These are phyloP conservation scores for Wickerhamomyces rabaulensis DNA, from an alignment of 805 yeast genomes.

Conservation along the genomic window DNA sequence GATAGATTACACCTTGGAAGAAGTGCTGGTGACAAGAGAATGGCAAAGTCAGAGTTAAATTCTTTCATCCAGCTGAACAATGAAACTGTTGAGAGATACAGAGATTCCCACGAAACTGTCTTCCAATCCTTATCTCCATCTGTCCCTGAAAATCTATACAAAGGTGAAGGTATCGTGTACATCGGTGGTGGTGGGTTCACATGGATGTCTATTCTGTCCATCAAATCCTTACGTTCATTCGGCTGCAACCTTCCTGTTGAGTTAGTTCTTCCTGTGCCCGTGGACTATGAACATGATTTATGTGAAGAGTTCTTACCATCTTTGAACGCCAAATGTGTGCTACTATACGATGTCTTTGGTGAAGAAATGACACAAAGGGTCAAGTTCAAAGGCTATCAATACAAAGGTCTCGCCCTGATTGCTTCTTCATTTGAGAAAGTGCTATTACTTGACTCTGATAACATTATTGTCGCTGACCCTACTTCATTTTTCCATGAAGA, in stretches of 20 bases:
- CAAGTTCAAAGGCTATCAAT: slow-evolving; percentile 58
- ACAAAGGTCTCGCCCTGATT: slow-evolving; percentile 65
- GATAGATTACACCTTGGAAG: too few relatives aligned
- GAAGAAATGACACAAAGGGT: slow-evolving; percentile 41
- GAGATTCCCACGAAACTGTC: slow-evolving; percentile 2
- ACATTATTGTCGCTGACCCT: slow-evolving; percentile 45
- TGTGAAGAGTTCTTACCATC: slow-evolving; percentile 57
- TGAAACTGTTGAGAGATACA: neutral
- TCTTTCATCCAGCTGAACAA: too few relatives aligned
- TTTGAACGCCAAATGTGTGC: slow-evolving; percentile 58
- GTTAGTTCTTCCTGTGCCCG: slow-evolving; percentile 57
- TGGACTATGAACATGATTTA: slow-evolving; percentile 63
- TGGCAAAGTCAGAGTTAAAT: too few relatives aligned
- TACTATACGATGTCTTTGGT: slow-evolving; percentile 60
- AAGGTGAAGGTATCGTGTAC: slow-evolving; percentile 18
- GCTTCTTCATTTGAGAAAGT: slow-evolving; percentile 75
- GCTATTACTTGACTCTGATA: slow-evolving; percentile 72
- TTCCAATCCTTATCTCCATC: slow-evolving; percentile 3
- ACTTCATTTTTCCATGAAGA: slow-evolving; percentile 38
- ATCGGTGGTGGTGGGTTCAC: slow-evolving; percentile 53
- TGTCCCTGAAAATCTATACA: slow-evolving; percentile 6
- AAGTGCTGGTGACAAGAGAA: too few relatives aligned
- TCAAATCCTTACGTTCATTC: slow-evolving; percentile 42
- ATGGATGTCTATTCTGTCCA: slow-evolving; percentile 47
- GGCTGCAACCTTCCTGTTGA: slow-evolving; percentile 63